Conservation (phyloP, 331 rosid species). For the Stylosanthes scabra region DNA sequence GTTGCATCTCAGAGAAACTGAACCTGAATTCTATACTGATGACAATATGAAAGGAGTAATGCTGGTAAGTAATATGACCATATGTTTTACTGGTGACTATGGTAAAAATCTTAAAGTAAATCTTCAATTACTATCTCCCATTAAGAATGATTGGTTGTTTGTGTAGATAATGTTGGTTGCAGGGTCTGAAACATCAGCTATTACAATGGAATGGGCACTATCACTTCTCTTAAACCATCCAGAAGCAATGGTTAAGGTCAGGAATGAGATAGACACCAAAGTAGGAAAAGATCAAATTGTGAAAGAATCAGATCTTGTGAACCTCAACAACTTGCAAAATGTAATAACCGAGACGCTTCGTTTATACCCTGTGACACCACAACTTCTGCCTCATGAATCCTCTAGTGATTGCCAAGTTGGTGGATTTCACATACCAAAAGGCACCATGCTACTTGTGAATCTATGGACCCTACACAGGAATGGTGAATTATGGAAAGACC, state of each 20-base stretch:
- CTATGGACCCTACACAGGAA: slow-evolving; percentile 51
- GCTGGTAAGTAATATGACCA: not conserved
- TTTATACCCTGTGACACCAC: slow-evolving; percentile 28
- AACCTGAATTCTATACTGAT: slow-evolving; percentile 46
- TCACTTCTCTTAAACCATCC: slow-evolving; percentile 53
- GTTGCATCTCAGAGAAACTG: slow-evolving; percentile 36
- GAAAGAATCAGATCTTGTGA: slow-evolving; percentile 40
- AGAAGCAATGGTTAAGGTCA: slow-evolving; percentile 32
- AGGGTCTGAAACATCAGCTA: slow-evolving; percentile 45
- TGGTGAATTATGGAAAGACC: slow-evolving; percentile 41
- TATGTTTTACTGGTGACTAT: no score
- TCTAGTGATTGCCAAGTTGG: slow-evolving; percentile 33
- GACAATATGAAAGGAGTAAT: slow-evolving; percentile 44
- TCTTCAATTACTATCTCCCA: no score
- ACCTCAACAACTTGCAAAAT: slow-evolving; percentile 27
- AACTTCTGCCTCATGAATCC: slow-evolving; percentile 44
- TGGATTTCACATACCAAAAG: slow-evolving; percentile 38
- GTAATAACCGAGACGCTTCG: slow-evolving; percentile 36
- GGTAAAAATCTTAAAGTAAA: no score
- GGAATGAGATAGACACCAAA: slow-evolving; percentile 35
- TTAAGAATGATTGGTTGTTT: no score
- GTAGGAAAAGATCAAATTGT: slow-evolving; percentile 34
- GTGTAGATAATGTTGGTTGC: slow-evolving; percentile 38
- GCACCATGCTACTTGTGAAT: slow-evolving; percentile 40
- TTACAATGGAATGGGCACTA: slow-evolving; percentile 51